Percentiles rank a stretch among this genome's conserved stretches.
phyloP scores from a whole-genome alignment of 176 grass and related monocot genomes.

The Musa troglodytarum region DNA sequence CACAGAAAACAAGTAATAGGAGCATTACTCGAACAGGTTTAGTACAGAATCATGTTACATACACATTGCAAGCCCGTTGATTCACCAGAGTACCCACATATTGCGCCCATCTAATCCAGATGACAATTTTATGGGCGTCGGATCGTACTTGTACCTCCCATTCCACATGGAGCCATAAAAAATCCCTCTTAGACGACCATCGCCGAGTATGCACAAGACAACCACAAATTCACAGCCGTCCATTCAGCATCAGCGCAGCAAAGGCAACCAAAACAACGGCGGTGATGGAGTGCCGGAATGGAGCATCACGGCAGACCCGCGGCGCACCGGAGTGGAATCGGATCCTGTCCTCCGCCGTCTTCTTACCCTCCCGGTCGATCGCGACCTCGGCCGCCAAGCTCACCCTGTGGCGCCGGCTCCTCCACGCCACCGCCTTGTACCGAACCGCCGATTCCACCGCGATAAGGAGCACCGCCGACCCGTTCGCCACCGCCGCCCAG shows the following conservation, averaged over 20 bases:
- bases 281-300: neutral
- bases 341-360: neutral
- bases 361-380: neutral
- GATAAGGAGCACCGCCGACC: neutral
- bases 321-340: neutral
- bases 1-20: too few relatives aligned
- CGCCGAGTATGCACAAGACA: too few relatives aligned
- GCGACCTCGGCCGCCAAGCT: neutral
- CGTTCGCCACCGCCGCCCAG: neutral
- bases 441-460: conserved; percentile 5
- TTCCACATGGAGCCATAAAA: too few relatives aligned
- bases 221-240: neutral
- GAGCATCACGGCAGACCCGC: neutral
- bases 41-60: too few relatives aligned
- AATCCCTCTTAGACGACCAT: too few relatives aligned
- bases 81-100: too few relatives aligned
- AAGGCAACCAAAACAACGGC: neutral
- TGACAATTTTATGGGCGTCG: too few relatives aligned
- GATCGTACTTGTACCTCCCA: too few relatives aligned
- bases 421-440: conserved; percentile 11
- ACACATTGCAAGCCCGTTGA: too few relatives aligned
- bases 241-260: neutral
- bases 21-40: too few relatives aligned
- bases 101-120: too few relatives aligned
- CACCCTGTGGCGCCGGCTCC: neutral